Evolutionary conservation across 2,329 filamentous ascomycete species (phyloP).

Genomic region (Teratosphaeriaceae sp.): DNA sequence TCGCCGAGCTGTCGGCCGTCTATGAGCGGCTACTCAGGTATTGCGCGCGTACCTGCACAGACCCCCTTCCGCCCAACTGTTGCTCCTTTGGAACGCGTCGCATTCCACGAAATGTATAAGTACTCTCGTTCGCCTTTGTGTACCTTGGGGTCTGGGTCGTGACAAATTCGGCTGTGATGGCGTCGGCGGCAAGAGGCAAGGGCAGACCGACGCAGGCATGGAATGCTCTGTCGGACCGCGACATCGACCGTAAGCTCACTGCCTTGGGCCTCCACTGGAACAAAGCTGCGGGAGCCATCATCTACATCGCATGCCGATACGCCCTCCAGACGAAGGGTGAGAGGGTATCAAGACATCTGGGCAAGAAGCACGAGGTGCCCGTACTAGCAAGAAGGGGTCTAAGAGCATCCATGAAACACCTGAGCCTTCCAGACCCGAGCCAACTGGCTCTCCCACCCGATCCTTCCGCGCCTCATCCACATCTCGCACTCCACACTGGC

Average conservation of each 20-base stretch:
- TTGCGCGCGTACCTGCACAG: not conserved
- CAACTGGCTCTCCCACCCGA: constrained; percentile 2
- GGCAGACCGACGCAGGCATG: constrained; percentile 4
- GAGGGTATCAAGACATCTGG: constrained; percentile 10
- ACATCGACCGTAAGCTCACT: constrained; percentile 7
- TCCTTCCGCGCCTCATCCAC: constrained; percentile 2
- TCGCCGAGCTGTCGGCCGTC: not conserved
- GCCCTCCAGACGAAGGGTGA: constrained; percentile 9
- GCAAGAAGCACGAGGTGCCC: constrained; percentile 8
- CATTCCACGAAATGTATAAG: constrained; percentile 4
- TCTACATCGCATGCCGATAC: constrained; percentile 8
- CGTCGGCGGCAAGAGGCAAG: constrained; percentile 2
- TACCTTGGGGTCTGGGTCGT: constrained; percentile 1
- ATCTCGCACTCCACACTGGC: constrained; percentile 5
- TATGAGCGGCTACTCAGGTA: constrained; percentile 4
- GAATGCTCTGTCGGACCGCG: constrained; percentile 6
- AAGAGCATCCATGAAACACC: constrained; percentile 1
- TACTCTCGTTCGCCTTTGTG: constrained; percentile 4
- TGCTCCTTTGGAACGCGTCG: constrained; percentile 9
- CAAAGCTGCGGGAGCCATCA: constrained; percentile 7
- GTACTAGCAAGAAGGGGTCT: constrained; percentile 6
- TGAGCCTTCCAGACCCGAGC: constrained; percentile 8
- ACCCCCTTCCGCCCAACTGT: not conserved
- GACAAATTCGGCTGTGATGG: constrained; percentile 3
- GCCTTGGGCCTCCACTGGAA: constrained; percentile 7